These are phyloP conservation scores for Rhododendron ovatum DNA, from an alignment of 148 eudicot genomes.

Conservation along the genomic window DNA sequence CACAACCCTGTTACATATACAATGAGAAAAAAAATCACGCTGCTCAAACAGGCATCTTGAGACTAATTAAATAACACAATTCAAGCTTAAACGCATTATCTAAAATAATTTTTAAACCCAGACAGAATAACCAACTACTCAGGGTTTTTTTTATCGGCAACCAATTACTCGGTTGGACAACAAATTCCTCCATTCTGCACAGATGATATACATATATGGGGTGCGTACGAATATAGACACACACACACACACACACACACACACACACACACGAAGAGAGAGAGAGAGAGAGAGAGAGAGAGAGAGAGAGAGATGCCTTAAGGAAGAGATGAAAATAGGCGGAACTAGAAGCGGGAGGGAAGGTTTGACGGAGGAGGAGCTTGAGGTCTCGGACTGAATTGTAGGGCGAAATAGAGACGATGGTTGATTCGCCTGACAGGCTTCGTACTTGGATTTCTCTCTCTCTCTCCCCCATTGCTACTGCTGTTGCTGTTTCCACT, in stretches of 20 bases:
- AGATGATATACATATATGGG: too few relatives aligned
- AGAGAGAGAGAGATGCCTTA: constrained; percentile 29
- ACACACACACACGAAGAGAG: neutral
- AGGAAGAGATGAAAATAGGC: constrained; percentile 74
- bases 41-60: neutral
- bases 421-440: constrained; percentile 67
- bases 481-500: neutral
- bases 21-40: neutral
- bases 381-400: constrained; percentile 56
- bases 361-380: constrained; percentile 38
- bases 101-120: neutral
- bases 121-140: neutral
- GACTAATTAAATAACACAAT: neutral
- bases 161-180: neutral
- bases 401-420: constrained; percentile 33
- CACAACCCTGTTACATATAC: neutral
- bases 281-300: neutral
- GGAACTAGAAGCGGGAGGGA: constrained; percentile 51
- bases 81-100: neutral
- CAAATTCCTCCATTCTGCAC: neutral
- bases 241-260: neutral
- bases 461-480: constrained; percentile 16
- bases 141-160: too few relatives aligned
- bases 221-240: neutral
- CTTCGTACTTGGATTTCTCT: constrained; percentile 46